Evolutionary conservation across 768 basidiomycete species (phyloP).

Genomic region (Termitomyces sp.): DNA sequence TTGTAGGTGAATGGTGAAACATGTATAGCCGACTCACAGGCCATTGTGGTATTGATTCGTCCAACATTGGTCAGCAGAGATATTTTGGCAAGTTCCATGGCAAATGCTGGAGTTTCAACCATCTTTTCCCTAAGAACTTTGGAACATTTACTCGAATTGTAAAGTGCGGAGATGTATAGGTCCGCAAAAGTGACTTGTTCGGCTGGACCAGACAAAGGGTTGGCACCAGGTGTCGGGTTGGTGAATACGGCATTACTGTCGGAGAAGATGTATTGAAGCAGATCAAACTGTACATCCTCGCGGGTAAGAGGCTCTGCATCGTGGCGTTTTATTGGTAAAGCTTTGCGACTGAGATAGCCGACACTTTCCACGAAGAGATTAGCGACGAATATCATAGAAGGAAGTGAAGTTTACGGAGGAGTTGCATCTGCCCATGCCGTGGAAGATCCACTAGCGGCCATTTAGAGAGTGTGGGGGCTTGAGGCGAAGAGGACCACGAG

Average conservation of each 20-base stretch:
- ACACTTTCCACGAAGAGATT: conserved; percentile 26
- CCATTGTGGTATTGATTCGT: conserved; percentile 89
- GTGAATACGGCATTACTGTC: conserved; percentile 69
- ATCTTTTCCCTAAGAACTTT: conserved; percentile 88
- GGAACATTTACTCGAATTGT: conserved; percentile 78
- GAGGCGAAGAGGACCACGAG: conserved; percentile 20
- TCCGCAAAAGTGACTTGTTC: conserved; percentile 70
- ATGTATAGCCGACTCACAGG: conserved; percentile 44
- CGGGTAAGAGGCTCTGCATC: conserved; percentile 82
- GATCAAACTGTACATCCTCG: conserved; percentile 83
- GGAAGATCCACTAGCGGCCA: conserved; percentile 33
- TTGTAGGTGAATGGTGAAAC: conserved; percentile 1
- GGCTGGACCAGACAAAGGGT: conserved; percentile 41
- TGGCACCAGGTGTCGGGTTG: conserved; percentile 42
- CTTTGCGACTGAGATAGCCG: conserved; percentile 62
- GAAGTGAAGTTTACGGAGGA: conserved; percentile 43
- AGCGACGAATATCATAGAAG: not conserved
- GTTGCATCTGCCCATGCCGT: conserved; percentile 42
- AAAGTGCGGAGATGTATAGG: conserved; percentile 78
- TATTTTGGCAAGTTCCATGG: conserved; percentile 76
- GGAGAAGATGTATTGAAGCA: conserved; percentile 75
- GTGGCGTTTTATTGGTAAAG: conserved; percentile 74
- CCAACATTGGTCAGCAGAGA: conserved; percentile 86
- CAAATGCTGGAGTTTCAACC: conserved; percentile 74
- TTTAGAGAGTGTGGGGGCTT: conserved; percentile 31